Evolutionary conservation across 441 rosid species (phyloP).

Genomic region (Geranium incanum): DNA sequence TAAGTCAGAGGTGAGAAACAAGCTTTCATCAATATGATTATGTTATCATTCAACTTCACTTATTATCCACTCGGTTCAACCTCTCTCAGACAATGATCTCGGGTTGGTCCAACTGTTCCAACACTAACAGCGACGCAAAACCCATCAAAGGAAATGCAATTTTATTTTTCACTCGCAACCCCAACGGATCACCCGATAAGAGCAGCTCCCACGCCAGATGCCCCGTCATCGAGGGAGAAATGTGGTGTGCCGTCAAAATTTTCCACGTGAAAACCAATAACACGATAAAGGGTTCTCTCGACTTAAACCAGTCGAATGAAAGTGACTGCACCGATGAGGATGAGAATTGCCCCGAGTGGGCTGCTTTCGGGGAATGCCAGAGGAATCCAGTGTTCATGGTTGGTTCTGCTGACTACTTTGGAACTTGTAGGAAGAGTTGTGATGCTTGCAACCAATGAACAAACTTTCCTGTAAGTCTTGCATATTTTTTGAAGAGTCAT

Average conservation of each 20-base stretch:
- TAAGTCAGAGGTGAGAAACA: conserved; percentile 49
- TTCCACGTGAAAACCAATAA: conserved; percentile 39
- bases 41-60: conserved; percentile 8
- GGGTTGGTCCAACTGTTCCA: conserved; percentile 58
- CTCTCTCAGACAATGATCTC: conserved; percentile 35
- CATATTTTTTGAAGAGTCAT: conserved; percentile 2
- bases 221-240: conserved; percentile 61
- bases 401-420: conserved; percentile 83
- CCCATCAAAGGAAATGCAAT: conserved; percentile 75
- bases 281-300: conserved; percentile 16
- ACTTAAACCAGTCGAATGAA: conserved; percentile 21
- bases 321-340: conserved; percentile 76
- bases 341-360: conserved; percentile 63
- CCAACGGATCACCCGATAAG: conserved; percentile 49
- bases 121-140: conserved; percentile 34
- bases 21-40: conserved; percentile 12
- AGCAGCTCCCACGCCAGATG: conserved; percentile 68
- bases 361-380: conserved; percentile 72
- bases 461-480: not conserved
- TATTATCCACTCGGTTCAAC: conserved; percentile 1
- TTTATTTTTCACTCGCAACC: conserved; percentile 58
- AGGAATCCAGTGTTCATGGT: conserved; percentile 81
- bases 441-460: conserved; percentile 39
- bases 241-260: conserved; percentile 62
- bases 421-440: conserved; percentile 91